Evolutionary conservation across 306 rosid species (phyloP).

Genomic region (Rubus idaeus): DNA sequence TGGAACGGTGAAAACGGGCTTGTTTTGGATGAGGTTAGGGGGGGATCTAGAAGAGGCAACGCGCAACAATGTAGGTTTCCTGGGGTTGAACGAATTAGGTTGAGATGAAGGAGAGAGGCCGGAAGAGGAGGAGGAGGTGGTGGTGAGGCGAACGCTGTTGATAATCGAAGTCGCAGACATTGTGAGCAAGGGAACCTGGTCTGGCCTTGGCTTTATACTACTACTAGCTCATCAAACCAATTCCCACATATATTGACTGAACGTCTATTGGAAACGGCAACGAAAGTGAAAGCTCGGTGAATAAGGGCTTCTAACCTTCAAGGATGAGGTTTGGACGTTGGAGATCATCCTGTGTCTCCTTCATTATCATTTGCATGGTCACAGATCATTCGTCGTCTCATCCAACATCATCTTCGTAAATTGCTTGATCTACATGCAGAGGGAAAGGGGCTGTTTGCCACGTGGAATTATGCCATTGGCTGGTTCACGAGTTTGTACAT

Average conservation of each 20-base stretch:
- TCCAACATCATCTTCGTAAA: background rate
- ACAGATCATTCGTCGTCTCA: background rate
- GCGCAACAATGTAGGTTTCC: constrained; percentile 47
- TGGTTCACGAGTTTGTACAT: background rate
- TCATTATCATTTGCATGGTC: background rate
- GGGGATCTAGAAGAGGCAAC: constrained; percentile 41
- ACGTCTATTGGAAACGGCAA: constrained; percentile 24
- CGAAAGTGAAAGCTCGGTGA: constrained; percentile 63
- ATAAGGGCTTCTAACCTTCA: constrained; percentile 66
- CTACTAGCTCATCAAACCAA: background rate
- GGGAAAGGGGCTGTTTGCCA: background rate
- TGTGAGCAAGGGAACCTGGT: constrained; percentile 32
- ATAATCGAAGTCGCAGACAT: constrained; percentile 75
- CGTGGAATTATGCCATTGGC: background rate
- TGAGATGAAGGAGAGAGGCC: constrained; percentile 22
- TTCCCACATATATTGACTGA: constrained; percentile 5
- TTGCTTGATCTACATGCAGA: background rate
- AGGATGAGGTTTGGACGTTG: constrained; percentile 83
- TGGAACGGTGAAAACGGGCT: constrained; percentile 76
- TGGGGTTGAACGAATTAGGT: constrained; percentile 15
- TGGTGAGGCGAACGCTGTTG: constrained; percentile 54
- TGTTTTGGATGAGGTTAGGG: constrained; percentile 75
- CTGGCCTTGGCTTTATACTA: constrained; percentile 32
- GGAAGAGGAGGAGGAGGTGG: constrained; percentile 34
- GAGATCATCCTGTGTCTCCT: constrained; percentile 32